These are phyloP conservation scores for Pythium graminicola DNA, from an alignment of 352 stramenopile genomes.

Conservation along the genomic window DNA sequence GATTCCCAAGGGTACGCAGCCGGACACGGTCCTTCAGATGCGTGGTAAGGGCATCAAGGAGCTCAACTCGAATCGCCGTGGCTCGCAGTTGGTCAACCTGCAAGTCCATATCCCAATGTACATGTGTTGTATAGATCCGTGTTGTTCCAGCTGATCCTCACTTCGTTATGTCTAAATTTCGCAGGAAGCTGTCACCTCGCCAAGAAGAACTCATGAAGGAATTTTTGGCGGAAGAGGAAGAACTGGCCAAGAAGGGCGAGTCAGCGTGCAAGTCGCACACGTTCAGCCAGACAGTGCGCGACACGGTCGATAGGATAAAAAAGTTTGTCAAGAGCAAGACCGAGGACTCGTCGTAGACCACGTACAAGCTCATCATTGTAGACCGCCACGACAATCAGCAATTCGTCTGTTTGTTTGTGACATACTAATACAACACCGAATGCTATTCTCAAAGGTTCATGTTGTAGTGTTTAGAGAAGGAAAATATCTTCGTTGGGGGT, in stretches of 20 bases:
- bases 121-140: no score
- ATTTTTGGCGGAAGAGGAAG: slow-evolving; percentile 89
- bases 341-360: slow-evolving; percentile 9
- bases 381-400: no score
- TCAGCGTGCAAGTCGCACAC: slow-evolving; percentile 77
- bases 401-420: no score
- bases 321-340: slow-evolving; percentile 75
- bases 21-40: slow-evolving; percentile 94
- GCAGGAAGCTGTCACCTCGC: slow-evolving; percentile 81
- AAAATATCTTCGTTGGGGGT: slow-evolving; percentile 78
- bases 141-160: no score
- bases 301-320: slow-evolving; percentile 87
- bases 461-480: slow-evolving; percentile 38
- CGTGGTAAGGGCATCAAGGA: slow-evolving; percentile 95
- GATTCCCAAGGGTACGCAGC: slow-evolving; percentile 92
- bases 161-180: no score
- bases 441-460: no score
- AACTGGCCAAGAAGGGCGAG: slow-evolving; percentile 57
- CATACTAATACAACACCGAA: no score
- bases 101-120: slow-evolving; percentile 94
- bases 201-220: slow-evolving; percentile 96
- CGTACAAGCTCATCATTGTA: neutral
- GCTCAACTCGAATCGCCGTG: slow-evolving; percentile 88
- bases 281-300: slow-evolving; percentile 69
- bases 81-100: slow-evolving; percentile 96